A percentile compares a stretch with the other conserved stretches of the same genome.
Evolutionary conservation across 768 basidiomycete genomes (phyloP).

Genomic region (Auricularia sp.): DNA sequence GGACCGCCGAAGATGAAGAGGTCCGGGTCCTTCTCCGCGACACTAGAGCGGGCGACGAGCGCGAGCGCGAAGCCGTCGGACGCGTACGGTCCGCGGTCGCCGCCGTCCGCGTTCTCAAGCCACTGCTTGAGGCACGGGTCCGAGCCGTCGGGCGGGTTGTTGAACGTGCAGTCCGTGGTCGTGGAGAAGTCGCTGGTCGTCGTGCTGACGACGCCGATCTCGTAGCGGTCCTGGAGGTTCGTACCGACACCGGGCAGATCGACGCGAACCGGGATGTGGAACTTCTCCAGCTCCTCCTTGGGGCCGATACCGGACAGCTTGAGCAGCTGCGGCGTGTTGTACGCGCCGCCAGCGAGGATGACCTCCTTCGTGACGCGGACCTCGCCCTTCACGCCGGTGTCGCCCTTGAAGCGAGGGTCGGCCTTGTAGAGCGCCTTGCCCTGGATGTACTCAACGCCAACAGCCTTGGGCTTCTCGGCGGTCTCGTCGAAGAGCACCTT

Average conservation of each 20-base stretch:
- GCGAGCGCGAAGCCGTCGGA: not conserved
- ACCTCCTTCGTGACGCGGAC: slow-evolving; percentile 10
- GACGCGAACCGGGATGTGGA: slow-evolving; percentile 21
- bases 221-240: slow-evolving; percentile 26
- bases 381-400: not conserved
- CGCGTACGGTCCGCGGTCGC: not conserved
- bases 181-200: not conserved
- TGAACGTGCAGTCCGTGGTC: not conserved
- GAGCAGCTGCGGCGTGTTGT: slow-evolving; percentile 26
- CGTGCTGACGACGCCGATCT: not conserved
- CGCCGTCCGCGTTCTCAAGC: not conserved
- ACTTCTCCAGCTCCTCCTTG: slow-evolving; percentile 17
- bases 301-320: slow-evolving; percentile 33
- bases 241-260: slow-evolving; percentile 33
- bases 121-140: not conserved
- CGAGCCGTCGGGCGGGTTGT: not conserved
- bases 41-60: not conserved
- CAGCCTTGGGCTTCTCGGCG: not conserved
- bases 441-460: not conserved
- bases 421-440: not conserved
- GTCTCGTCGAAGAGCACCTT: not conserved
- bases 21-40: not conserved
- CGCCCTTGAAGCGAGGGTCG: not conserved
- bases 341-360: slow-evolving; percentile 15
- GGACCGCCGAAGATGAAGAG: not conserved